Base-by-base conservation (phyloP, 306 rosid genomes). In the Neltuma alba region DNA sequence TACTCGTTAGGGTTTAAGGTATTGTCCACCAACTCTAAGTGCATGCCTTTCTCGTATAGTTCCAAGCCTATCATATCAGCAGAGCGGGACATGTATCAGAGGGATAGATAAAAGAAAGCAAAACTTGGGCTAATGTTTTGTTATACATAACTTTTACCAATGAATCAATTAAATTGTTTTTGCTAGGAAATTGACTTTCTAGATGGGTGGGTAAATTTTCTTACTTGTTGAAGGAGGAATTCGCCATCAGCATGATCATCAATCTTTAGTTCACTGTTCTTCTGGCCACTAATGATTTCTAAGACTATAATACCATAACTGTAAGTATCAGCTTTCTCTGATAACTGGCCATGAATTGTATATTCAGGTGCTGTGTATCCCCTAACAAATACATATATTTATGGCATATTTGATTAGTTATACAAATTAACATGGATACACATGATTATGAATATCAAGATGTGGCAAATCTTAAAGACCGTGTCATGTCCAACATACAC, bases 281-380 rank as follows among this genome's bases (percentile, higher is more conserved):
- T 87, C 78, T 82, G 89, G 58, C 93, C 91, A 67, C 92, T 88
- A 67, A 91, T 23, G 33, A 91, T 88, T 85, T 91, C 93, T 65
- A 89, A 86, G 74, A 88, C 86, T 11, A 91, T 87, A 23, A 89
- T 87, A 42, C 97, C 97, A 81, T 83, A 89, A 41, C 97, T 89
- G 60, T 88, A 91, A 16, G 88, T 76, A 65, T 92, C 97, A 1
- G 75, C 94, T 82, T 92, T 92, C 69, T 83, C 97, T 10, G 94
- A 92, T 81, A 92, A 72, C 40, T 89, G 92, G 13, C 92, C 92
- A 75, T 92, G 94, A 47, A 92, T 76, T 47, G 97, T 91, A 82
- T 58, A 58, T 27, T 58, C 65, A 1, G 65, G 65, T 27, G 65
- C 65, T 0, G 36, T 58, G 3, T 58, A 88, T 66, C 97, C 97